These are phyloP conservation scores for Arabis alpina DNA, from an alignment of 345 rosid genomes.

Conservation along the genomic window DNA sequence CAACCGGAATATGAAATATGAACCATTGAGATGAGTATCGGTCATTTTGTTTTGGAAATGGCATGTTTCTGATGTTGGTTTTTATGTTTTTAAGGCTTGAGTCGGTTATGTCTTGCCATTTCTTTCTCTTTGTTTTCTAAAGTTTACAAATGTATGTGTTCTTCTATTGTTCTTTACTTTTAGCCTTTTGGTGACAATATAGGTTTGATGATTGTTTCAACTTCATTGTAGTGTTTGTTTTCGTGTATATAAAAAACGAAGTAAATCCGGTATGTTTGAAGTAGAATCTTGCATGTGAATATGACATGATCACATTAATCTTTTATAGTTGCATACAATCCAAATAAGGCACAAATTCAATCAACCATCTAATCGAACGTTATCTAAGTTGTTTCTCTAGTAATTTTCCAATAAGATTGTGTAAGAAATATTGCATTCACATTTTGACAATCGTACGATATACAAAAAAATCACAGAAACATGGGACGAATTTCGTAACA, in stretches of 20 bases:
- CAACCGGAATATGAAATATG: constrained; percentile 5
- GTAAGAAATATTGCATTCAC: constrained; percentile 8
- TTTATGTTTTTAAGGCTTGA: neutral
- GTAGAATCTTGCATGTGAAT: too few relatives aligned
- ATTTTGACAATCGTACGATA: neutral
- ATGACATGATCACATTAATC: too few relatives aligned
- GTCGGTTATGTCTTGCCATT: neutral
- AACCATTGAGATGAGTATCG: neutral
- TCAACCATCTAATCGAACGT: too few relatives aligned
- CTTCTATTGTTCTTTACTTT: neutral
- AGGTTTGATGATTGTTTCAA: neutral
- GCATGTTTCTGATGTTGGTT: neutral
- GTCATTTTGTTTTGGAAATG: neutral
- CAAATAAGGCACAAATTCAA: too few relatives aligned
- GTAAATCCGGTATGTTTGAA: too few relatives aligned
- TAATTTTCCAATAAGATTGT: neutral
- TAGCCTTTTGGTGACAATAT: constrained; percentile 3
- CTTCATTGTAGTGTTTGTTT: neutral
- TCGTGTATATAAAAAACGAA: too few relatives aligned
- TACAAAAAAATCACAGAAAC: constrained; percentile 8
- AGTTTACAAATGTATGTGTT: too few relatives aligned
- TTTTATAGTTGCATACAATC: too few relatives aligned
- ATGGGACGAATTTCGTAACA: neutral
- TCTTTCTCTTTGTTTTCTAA: neutral
- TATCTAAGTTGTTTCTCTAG: too few relatives aligned